Base-by-base conservation (phyloP, 495 filamentous ascomycete genomes). In the Xeromyces bisporus region DNA sequence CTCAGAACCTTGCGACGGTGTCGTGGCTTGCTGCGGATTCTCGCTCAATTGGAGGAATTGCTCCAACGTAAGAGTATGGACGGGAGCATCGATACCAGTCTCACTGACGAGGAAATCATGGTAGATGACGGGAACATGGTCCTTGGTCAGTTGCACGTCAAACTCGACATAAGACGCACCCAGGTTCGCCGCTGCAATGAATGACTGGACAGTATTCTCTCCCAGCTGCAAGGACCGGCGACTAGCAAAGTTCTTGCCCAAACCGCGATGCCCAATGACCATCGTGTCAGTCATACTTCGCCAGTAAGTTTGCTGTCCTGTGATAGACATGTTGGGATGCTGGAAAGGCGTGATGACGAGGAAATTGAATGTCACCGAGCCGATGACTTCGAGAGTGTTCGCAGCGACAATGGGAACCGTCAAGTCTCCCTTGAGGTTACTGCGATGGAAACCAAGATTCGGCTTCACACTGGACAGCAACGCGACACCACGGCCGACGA, bases 51-150 rank as follows among this genome's bases (percentile, higher is more conserved):
- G 80, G 15, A 94, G 67, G 53, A 94, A 93, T 51, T 73, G 91
- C 38, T 97, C 87, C 2, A 96, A 60, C 0, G 87, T 96, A 31
- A 99, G 63, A 3, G 82, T 85, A 44, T 99, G 91, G 1, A 99
- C 85, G 0, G 91, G 91, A 0, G 87, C 91, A 52, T 99, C 91
- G 35, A 93, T 92, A 1, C 91, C 91, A 0, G 91, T 99, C 56
- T 99, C 91, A 48, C 84, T 93, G 51, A 99, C 89, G 10, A 99
- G 64, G 43, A 99, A 99, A 53, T 99, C 91, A 50, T 99, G 91
- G 51, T 99, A 99, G 42, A 99, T 93, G 43, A 99, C 86, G 11
- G 91, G 91, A 6, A 99, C 84, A 52, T 89, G 86, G 48, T 99
- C 91, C 46, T 99, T 99, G 11, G 91, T 99, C 28, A 99, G 64